A percentile compares a stretch with the other conserved stretches of the same genome.
phyloP scores from a whole-genome alignment of 2,329 filamentous ascomycete genomes.

The Sodiomyces alkalinus region DNA sequence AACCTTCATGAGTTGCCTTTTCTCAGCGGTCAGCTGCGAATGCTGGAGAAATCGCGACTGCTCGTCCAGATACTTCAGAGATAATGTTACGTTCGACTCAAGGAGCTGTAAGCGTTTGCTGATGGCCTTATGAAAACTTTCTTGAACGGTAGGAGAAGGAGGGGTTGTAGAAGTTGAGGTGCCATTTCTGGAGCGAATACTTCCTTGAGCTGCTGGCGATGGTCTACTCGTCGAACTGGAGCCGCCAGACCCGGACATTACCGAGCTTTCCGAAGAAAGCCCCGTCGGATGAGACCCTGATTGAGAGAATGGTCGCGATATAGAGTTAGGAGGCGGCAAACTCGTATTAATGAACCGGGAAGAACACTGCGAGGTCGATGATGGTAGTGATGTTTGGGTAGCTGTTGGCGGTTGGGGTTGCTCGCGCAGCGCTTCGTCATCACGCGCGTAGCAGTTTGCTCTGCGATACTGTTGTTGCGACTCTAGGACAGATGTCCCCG shows the following conservation, averaged over 20 bases:
- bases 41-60: slow-evolving; percentile 84
- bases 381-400: too few relatives aligned
- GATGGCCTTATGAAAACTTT: slow-evolving; percentile 94
- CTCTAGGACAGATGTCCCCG: neutral
- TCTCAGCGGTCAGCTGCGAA: slow-evolving; percentile 73
- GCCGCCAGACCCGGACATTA: neutral
- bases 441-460: too few relatives aligned
- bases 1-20: slow-evolving; percentile 72
- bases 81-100: slow-evolving; percentile 84
- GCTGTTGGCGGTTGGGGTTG: too few relatives aligned
- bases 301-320: too few relatives aligned
- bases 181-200: slow-evolving; percentile 13
- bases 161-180: slow-evolving; percentile 24
- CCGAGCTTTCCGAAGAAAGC: too few relatives aligned
- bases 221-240: neutral
- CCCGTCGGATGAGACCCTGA: too few relatives aligned
- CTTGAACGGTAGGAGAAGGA: slow-evolving; percentile 72
- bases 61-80: slow-evolving; percentile 90
- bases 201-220: neutral
- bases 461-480: too few relatives aligned
- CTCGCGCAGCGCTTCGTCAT: neutral
- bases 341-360: too few relatives aligned
- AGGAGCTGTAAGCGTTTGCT: slow-evolving; percentile 84
- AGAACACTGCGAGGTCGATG: neutral
- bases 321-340: neutral